Conservation (phyloP, 2,329 filamentous ascomycete species). For the Huntiella decipiens region DNA sequence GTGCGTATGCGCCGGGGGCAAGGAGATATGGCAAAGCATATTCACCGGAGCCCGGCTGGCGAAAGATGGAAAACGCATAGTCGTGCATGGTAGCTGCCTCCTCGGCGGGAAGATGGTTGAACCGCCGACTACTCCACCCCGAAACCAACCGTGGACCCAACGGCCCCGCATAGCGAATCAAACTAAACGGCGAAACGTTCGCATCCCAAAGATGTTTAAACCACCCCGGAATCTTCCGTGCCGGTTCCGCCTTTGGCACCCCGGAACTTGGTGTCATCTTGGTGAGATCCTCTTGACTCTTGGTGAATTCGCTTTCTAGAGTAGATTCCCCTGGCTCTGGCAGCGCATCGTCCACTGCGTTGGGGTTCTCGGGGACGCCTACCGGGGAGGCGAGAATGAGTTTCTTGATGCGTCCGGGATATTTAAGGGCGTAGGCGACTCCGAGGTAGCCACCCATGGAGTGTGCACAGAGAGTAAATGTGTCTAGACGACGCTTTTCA, state of each 20-base stretch:
- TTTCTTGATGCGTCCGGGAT: constrained; percentile 86
- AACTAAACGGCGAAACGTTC: constrained; percentile 84
- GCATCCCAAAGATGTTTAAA: constrained; percentile 89
- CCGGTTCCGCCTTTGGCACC: constrained; percentile 19
- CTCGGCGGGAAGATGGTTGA: constrained; percentile 63
- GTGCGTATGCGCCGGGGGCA: constrained; percentile 80
- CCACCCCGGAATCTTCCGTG: constrained; percentile 58
- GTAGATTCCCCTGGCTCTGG: constrained; percentile 59
- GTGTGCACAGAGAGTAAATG: constrained; percentile 84
- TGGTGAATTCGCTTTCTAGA: constrained; percentile 57
- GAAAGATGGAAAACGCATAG: constrained; percentile 88
- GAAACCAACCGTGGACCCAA: constrained; percentile 82
- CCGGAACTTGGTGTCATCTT: constrained; percentile 18
- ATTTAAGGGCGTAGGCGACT: constrained; percentile 88
- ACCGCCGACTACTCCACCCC: constrained; percentile 83
- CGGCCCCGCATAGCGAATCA: constrained; percentile 75
- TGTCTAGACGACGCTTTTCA: constrained; percentile 68
- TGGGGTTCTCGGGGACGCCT: constrained; percentile 85
- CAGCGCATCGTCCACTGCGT: constrained; percentile 63
- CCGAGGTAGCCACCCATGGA: constrained; percentile 90
- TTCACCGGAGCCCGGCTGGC: constrained; percentile 78
- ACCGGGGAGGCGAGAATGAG: constrained; percentile 88
- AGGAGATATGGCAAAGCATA: constrained; percentile 86
- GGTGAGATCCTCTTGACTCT: constrained; percentile 43
- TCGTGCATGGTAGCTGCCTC: constrained; percentile 77